Base-by-base conservation (phyloP, 2,329 filamentous ascomycete species). In the Apiospora rasikravindrae region DNA sequence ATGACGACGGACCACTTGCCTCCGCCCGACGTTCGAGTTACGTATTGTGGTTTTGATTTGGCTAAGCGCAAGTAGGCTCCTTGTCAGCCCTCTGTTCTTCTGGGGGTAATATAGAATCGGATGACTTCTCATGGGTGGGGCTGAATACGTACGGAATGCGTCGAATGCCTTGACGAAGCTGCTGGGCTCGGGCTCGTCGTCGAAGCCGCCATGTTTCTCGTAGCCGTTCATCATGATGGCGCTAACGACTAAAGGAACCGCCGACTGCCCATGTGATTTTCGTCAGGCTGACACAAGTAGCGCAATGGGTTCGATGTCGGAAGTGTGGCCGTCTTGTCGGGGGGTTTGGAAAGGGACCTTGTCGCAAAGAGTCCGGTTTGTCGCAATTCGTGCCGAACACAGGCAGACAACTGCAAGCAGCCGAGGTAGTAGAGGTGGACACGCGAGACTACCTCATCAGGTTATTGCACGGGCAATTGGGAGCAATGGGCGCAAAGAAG, bases 1-100 rank as follows among this genome's bases (percentile, higher is more conserved):
- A 99, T 93, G 69, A 91, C 89, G 67, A 98, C 88, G 29, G 96
- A 98, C 93, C 95, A 98, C 84, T 97, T 95, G 74, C 96, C 96
- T 78, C 96, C 97, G 78, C 93, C 93, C 49, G 93, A 89, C 44
- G 94, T 97, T 75, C 92, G 90, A 67, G 93, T 92, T 71, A 96
- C 92, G 84, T 98, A 99, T 80, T 96, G 94, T 22, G 95, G 90
- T 86, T 98, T 98, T 70, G 96, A 94, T 87, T 99, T 98, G 76
- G 96, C 95, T 98, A 45, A 42, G 80, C 70, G 67, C 16, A 49
- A 49, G 2, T 16, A n/a, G 44, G 2, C 24, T 37, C 44, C 24
- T 44, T 33, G 42, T 69, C 24, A 69, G 67, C n/a, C 22, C 24
- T 40, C 33, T 19, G 4, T 33, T 33, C 7, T 57, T 26, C n/a